Base-by-base conservation (phyloP, 2,329 filamentous ascomycete genomes). In the Bipolaris bicolor region DNA sequence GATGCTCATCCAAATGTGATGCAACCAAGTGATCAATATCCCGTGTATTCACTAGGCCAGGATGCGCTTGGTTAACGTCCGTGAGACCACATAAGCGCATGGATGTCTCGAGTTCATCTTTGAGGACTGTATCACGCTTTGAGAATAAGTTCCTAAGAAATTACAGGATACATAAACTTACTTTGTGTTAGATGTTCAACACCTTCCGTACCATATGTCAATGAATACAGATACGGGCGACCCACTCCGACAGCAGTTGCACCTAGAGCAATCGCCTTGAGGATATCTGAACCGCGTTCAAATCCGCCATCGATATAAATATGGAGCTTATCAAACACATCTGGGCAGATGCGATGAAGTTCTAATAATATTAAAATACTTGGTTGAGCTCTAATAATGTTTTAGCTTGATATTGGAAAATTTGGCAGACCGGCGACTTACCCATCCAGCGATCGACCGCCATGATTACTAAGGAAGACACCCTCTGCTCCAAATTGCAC, bases 151-250 rank as follows among this genome's bases (percentile, higher is more conserved):
- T 24, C 7, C 15, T 24, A 4, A 11, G 54, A 22, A 43, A 43
- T 15, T 1, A 26, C 10, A 43, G 18, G 20, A 26, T 13, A 43
- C 15, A 43, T 24, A 3, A 24, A 43, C 22, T n/a, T 26, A 46
- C 58, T 64, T 55, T 63, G 66, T 37, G 71, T 45, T 26, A 72
- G 70, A 51, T 71, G 64, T 58, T 80, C 80, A 1, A 83, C 86
- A 9, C 86, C 86, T 39, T 80, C 76, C 64, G 82, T 79, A 5
- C 78, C 81, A 20, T 86, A 79, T 2, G 80, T 81, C 13, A 88
- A 71, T 0, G 85, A 84, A 66, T 87, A 88, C 13, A 87, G 80
- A 20, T 81, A 83, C 4, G 85, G 85, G 52, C 49, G 31, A 15
- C 60, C 46, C 15, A 56, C 43, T 15, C 40, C 40, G 22, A 50